Percentiles rank a stretch among this genome's conserved stretches.
These are phyloP conservation scores for Taphrina deformans DNA, from an alignment of 1,139 yeast species.

Conservation along the genomic window DNA sequence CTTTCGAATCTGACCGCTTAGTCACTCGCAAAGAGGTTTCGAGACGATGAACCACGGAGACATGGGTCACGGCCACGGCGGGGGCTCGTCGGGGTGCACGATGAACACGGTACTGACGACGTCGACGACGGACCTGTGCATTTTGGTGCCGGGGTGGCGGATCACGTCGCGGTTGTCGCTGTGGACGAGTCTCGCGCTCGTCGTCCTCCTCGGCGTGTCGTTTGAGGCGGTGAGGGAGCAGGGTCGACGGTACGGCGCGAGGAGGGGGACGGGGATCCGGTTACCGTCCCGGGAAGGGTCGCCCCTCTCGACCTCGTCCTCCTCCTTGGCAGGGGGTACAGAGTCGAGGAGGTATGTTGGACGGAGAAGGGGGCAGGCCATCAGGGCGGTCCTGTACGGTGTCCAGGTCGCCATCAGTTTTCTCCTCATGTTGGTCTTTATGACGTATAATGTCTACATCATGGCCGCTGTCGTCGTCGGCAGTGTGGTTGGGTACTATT, in stretches of 20 bases:
- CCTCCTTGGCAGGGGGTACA: neutral
- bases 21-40: too few relatives aligned
- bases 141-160: slow-evolving; percentile 13
- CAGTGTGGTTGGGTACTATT: slow-evolving; percentile 16
- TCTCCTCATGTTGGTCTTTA: slow-evolving; percentile 30
- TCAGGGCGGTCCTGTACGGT: slow-evolving; percentile 7
- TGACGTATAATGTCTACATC: slow-evolving; percentile 29
- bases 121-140: slow-evolving; percentile 18
- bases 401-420: slow-evolving; percentile 19
- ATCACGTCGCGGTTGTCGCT: slow-evolving; percentile 6
- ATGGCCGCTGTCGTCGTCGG: slow-evolving; percentile 27
- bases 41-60: slow-evolving; percentile 21
- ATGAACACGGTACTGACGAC: slow-evolving; percentile 24
- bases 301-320: neutral
- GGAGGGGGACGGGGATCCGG: neutral
- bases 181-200: neutral
- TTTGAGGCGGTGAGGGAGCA: slow-evolving; percentile 9
- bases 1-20: too few relatives aligned
- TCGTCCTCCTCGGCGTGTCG: slow-evolving; percentile 8
- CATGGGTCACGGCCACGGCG: slow-evolving; percentile 18
- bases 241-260: slow-evolving; percentile 12
- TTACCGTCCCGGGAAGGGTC: neutral
- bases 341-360: neutral
- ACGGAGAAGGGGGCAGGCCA: slow-evolving; percentile 1
- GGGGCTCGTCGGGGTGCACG: neutral